Evolutionary conservation across 805 yeast genomes (phyloP).

Genomic region (Lipomyces chichibuensis): DNA sequence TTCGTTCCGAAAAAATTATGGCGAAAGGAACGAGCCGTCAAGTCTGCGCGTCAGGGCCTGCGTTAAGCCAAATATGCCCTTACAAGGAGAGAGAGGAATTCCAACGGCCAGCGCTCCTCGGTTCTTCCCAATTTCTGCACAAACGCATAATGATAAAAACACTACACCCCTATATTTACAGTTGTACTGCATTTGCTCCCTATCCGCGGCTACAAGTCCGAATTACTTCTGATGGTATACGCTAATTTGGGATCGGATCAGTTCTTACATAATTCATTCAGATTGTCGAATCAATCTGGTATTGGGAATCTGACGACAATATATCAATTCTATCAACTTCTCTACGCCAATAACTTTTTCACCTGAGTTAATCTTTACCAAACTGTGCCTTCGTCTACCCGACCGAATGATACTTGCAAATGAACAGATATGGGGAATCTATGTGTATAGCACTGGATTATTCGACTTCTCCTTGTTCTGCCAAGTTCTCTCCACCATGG

Average conservation of each 20-base stretch:
- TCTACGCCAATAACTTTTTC: too few relatives aligned
- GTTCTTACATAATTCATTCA: too few relatives aligned
- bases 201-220: too few relatives aligned
- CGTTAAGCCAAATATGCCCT: not conserved
- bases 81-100: not conserved
- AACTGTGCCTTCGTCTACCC: not conserved
- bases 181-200: not conserved
- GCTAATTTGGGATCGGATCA: too few relatives aligned
- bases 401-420: conserved; percentile 2
- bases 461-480: conserved; percentile 25
- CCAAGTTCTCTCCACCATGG: conserved; percentile 34
- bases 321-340: too few relatives aligned
- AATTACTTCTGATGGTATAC: too few relatives aligned
- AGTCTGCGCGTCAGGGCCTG: not conserved
- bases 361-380: too few relatives aligned
- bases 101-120: not conserved
- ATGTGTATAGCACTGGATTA: not conserved
- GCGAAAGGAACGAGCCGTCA: not conserved
- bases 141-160: not conserved
- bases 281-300: too few relatives aligned
- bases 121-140: not conserved
- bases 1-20: not conserved
- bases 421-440: not conserved
- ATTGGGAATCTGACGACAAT: too few relatives aligned
- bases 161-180: not conserved